phyloP scores from a whole-genome alignment of 352 stramenopile genomes.

The Phytophthora chlamydospora region DNA sequence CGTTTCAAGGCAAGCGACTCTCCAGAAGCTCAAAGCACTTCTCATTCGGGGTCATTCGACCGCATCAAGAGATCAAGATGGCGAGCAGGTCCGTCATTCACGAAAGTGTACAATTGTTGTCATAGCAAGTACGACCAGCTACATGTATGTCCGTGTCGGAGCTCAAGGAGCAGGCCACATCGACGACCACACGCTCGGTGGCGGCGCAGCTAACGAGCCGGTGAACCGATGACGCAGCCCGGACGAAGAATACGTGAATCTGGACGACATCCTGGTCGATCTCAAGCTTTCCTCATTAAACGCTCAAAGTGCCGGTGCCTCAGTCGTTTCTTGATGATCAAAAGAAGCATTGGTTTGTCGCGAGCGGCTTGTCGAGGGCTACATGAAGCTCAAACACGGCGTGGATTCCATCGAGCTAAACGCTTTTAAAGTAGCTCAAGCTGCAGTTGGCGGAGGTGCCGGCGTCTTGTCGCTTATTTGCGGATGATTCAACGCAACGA shows the following conservation, averaged over 20 bases:
- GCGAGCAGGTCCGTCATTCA: too few species aligned
- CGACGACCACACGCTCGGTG: slow-evolving; percentile 78
- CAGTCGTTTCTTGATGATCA: slow-evolving; percentile 91
- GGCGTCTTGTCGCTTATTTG: slow-evolving; percentile 48
- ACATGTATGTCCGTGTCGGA: slow-evolving; percentile 94
- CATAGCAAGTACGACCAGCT: slow-evolving; percentile 86
- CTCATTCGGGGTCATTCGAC: too few species aligned
- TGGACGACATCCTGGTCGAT: slow-evolving; percentile 93
- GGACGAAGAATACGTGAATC: slow-evolving; percentile 93
- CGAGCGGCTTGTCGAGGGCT: slow-evolving; percentile 87
- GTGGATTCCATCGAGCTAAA: slow-evolving; percentile 70
- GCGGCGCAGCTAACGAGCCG: slow-evolving; percentile 43
- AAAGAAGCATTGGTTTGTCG: slow-evolving; percentile 59
- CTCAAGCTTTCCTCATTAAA: slow-evolving; percentile 93
- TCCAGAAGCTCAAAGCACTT: too few species aligned
- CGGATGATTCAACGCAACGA: slow-evolving; percentile 92
- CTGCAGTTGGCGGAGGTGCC: slow-evolving; percentile 28
- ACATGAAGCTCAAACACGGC: slow-evolving; percentile 91
- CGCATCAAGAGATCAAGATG: too few species aligned
- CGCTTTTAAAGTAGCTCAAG: slow-evolving; percentile 36
- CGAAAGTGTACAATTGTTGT: too few species aligned
- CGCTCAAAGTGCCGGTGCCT: slow-evolving; percentile 90
- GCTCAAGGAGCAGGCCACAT: slow-evolving; percentile 93
- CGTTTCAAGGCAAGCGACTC: not conserved
- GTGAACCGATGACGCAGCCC: slow-evolving; percentile 46